A percentile compares a stretch with the other conserved stretches of the same genome.
Evolutionary conservation across 225 moss, liverwort and hornwort species (phyloP).

Genomic region (Straminergon stramineum): DNA sequence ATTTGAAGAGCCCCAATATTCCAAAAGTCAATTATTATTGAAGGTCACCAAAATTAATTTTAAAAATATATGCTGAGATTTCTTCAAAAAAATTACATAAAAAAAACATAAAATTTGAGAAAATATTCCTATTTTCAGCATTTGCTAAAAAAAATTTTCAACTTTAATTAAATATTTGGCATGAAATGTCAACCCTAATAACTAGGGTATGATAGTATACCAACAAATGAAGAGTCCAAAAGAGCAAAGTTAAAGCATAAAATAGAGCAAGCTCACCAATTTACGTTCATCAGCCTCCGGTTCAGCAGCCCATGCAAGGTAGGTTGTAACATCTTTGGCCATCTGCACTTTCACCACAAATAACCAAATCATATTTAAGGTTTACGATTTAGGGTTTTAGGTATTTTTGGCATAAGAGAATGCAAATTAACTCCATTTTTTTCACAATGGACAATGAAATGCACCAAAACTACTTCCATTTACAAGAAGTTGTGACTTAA

Average conservation of each 20-base stretch:
- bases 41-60: neutral
- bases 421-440: neutral
- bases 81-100: accelerated
- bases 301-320: slow-evolving; percentile 83
- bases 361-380: neutral
- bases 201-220: accelerated
- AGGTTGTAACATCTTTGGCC: slow-evolving; percentile 84
- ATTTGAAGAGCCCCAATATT: neutral
- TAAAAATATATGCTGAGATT: too few species aligned
- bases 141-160: neutral
- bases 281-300: slow-evolving; percentile 90
- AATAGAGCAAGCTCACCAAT: slow-evolving; percentile 17
- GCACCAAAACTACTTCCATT: neutral
- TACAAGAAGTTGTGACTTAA: too few species aligned
- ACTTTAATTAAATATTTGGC: neutral
- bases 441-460: accelerated
- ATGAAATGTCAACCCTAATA: neutral
- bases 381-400: neutral
- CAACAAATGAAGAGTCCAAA: accelerated
- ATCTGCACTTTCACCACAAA: slow-evolving; percentile 8
- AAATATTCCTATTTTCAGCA: accelerated
- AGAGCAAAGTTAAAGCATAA: neutral
- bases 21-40: neutral
- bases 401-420: neutral
- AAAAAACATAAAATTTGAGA: neutral